These are phyloP conservation scores for Fomitopsis pulvina DNA, from an alignment of 768 basidiomycete genomes.

Conservation along the genomic window DNA sequence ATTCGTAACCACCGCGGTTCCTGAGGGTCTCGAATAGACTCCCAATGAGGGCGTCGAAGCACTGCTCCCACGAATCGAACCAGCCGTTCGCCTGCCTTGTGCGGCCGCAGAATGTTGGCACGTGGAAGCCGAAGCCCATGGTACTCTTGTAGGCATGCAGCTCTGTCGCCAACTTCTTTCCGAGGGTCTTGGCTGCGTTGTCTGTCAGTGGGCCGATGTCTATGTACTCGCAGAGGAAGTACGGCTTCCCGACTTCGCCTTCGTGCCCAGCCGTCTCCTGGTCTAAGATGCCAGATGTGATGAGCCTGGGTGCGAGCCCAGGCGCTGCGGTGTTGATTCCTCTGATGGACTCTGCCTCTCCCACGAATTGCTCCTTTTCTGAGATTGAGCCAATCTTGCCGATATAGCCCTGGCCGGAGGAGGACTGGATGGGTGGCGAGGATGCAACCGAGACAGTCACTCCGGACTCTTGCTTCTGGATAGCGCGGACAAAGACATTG, in stretches of 20 bases:
- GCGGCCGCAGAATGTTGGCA: constrained; percentile 73
- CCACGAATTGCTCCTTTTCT: constrained; percentile 59
- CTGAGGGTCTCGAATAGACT: constrained; percentile 46
- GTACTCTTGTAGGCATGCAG: constrained; percentile 50
- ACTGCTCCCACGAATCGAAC: constrained; percentile 65
- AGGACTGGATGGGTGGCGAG: constrained; percentile 45
- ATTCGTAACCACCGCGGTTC: constrained; percentile 33
- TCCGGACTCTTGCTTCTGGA: constrained; percentile 39
- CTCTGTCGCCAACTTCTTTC: constrained; percentile 57
- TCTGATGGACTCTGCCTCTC: constrained; percentile 64
- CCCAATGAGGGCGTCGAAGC: constrained; percentile 55
- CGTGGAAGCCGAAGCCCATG: constrained; percentile 59
- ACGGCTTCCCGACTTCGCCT: constrained; percentile 37
- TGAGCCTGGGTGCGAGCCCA: constrained; percentile 52
- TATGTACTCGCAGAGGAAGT: constrained; percentile 73
- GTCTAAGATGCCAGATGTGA: constrained; percentile 39
- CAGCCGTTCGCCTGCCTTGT: constrained; percentile 70
- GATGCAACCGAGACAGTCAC: constrained; percentile 38
- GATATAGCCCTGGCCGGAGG: constrained; percentile 53
- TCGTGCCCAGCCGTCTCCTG: constrained; percentile 20
- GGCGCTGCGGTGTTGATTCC: constrained; percentile 61
- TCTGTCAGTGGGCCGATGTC: constrained; percentile 42
- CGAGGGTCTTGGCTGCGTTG: constrained; percentile 43
- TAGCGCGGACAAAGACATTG: constrained; percentile 37
- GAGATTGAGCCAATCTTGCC: constrained; percentile 47